Evolutionary conservation across 352 stramenopile genomes (phyloP).

Genomic region (Phytophthora cactorum): DNA sequence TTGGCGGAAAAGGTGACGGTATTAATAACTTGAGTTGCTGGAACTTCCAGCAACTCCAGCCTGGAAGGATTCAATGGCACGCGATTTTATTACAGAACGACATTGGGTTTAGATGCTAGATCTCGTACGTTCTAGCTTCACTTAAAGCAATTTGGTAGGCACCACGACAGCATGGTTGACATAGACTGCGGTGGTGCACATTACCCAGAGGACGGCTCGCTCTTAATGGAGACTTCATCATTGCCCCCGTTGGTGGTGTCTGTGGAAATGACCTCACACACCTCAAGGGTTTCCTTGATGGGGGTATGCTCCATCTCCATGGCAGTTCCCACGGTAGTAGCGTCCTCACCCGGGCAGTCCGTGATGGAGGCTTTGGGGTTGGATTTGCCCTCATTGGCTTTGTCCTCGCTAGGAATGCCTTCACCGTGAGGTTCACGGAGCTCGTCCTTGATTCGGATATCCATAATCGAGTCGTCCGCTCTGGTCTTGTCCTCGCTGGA

Average conservation of each 20-base stretch:
- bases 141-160: slow-evolving; percentile 4
- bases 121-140: not conserved
- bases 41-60: too few species aligned
- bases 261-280: too few species aligned
- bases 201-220: slow-evolving; percentile 11
- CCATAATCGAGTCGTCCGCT: not conserved
- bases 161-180: not conserved
- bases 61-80: not conserved
- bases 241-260: not conserved
- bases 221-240: slow-evolving; percentile 8
- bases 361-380: too few species aligned
- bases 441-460: slow-evolving; percentile 3
- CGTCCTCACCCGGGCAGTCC: too few species aligned
- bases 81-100: slow-evolving; percentile 17
- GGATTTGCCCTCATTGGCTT: slow-evolving; percentile 9
- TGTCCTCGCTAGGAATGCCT: not conserved
- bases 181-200: slow-evolving; percentile 2
- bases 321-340: not conserved
- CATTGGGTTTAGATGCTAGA: slow-evolving; percentile 4
- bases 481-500: not conserved
- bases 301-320: not conserved
- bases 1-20: not conserved
- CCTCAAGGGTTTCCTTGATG: not conserved
- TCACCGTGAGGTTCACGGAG: not conserved
- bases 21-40: too few species aligned